Conservation (phyloP, 2,329 filamentous ascomycete genomes). For the Ceratocystis ficicola region DNA sequence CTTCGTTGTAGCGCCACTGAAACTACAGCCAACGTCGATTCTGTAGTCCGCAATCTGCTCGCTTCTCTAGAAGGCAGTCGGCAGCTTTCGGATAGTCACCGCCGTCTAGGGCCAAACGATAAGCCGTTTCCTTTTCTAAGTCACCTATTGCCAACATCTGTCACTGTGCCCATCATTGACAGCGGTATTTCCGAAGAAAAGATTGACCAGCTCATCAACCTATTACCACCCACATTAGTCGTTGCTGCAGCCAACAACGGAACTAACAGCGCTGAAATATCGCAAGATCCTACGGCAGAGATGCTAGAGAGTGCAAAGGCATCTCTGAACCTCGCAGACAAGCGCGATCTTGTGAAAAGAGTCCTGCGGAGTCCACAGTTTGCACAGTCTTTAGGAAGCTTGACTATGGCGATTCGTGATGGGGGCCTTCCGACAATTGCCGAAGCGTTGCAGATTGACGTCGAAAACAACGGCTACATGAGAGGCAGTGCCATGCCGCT, state of each 20-base stretch:
- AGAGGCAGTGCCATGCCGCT: conserved; percentile 67
- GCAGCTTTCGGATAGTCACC: conserved; percentile 31
- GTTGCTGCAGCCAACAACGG: conserved; percentile 57
- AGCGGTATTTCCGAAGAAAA: conserved; percentile 45
- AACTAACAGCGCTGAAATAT: conserved; percentile 31
- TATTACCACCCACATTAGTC: conserved; percentile 67
- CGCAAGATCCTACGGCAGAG: conserved; percentile 54
- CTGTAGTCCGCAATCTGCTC: conserved; percentile 77
- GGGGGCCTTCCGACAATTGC: conserved; percentile 83
- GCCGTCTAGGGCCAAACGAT: conserved; percentile 31
- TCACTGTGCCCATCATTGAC: conserved; percentile 66
- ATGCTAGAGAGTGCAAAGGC: conserved; percentile 61
- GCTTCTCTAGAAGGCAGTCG: conserved; percentile 58
- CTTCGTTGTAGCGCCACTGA: conserved; percentile 43
- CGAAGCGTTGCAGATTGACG: conserved; percentile 67
- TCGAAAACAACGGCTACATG: conserved; percentile 76
- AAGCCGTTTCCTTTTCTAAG: conserved; percentile 70
- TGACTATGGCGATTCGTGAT: conserved; percentile 80
- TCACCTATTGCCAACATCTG: conserved; percentile 68
- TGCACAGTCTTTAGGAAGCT: conserved; percentile 67
- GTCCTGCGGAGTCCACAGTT: conserved; percentile 87
- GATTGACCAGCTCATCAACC: conserved; percentile 62
- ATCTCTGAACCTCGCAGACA: conserved; percentile 60
- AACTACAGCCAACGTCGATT: conserved; percentile 55
- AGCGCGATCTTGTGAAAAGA: conserved; percentile 66